A percentile compares a stretch with the other conserved stretches of the same genome.
Evolutionary conservation across 2,329 filamentous ascomycete species (phyloP).

Genomic region (Akanthomyces dipterigenus): DNA sequence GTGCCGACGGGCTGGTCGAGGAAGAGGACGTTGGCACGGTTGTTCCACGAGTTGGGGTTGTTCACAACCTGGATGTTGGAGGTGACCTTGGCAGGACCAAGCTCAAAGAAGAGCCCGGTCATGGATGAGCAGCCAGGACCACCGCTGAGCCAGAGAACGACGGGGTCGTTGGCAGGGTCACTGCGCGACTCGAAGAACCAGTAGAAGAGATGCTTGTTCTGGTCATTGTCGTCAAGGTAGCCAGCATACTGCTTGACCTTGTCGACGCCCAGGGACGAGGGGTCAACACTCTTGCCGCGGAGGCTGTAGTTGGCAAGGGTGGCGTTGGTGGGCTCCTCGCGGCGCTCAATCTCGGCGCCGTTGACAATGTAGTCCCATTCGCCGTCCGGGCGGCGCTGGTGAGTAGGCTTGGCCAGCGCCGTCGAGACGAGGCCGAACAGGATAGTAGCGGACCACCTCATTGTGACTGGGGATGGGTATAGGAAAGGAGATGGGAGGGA

Average conservation of each 20-base stretch:
- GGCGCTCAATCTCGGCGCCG: constrained; percentile 73
- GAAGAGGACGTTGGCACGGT: constrained; percentile 97
- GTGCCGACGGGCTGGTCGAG: constrained; percentile 98
- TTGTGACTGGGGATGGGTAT: neutral
- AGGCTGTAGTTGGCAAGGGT: constrained; percentile 80
- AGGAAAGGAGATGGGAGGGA: neutral
- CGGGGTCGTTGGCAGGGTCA: constrained; percentile 92
- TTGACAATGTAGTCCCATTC: constrained; percentile 90
- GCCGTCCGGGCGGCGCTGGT: constrained; percentile 62
- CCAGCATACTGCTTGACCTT: constrained; percentile 97
- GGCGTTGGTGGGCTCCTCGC: constrained; percentile 65
- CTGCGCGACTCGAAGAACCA: constrained; percentile 99
- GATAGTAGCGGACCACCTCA: constrained; percentile 8
- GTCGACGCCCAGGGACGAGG: constrained; percentile 76
- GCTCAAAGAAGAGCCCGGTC: constrained; percentile 95
- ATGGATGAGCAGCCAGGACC: constrained; percentile 95
- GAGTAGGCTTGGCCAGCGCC: constrained; percentile 3
- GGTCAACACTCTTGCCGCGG: constrained; percentile 86
- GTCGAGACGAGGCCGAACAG: constrained; percentile 7
- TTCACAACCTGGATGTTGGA: constrained; percentile 74
- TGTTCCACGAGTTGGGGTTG: constrained; percentile 94
- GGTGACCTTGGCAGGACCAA: constrained; percentile 80
- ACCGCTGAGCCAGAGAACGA: constrained; percentile 91
- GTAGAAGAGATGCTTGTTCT: constrained; percentile 98
- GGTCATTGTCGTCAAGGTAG: constrained; percentile 91